A percentile compares a stretch with the other conserved stretches of the same genome.
Conservation (phyloP, 768 basidiomycete species). For the Arthromyces matolae region DNA sequence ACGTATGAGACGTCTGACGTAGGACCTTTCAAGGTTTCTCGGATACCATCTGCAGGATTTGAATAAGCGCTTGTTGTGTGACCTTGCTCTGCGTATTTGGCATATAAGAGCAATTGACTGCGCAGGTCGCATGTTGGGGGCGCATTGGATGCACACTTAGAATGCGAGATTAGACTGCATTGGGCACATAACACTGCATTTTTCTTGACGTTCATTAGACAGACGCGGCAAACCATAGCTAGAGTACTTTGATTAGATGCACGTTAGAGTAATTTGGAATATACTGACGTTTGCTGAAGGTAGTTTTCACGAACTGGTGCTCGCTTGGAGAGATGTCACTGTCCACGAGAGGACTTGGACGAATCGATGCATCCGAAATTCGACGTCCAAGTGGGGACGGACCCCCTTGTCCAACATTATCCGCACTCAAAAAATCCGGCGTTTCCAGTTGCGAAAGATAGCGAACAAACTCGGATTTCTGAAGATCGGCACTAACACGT, state of each 20-base stretch:
- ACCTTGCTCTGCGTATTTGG: slow-evolving; percentile 72
- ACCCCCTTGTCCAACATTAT: slow-evolving; percentile 26
- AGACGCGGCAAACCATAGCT: slow-evolving; percentile 90
- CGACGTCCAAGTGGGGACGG: slow-evolving; percentile 36
- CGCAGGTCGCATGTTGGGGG: slow-evolving; percentile 81
- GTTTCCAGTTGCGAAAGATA: slow-evolving; percentile 47
- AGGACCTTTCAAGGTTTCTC: slow-evolving; percentile 39
- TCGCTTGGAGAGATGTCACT: slow-evolving; percentile 60
- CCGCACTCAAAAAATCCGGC: slow-evolving; percentile 38
- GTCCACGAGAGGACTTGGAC: slow-evolving; percentile 30
- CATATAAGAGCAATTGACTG: slow-evolving; percentile 73
- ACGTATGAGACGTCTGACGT: slow-evolving; percentile 57
- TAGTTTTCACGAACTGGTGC: slow-evolving; percentile 88
- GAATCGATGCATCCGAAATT: slow-evolving; percentile 36
- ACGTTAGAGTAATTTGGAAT: slow-evolving; percentile 5
- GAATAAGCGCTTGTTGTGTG: slow-evolving; percentile 50
- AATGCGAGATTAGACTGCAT: slow-evolving; percentile 87
- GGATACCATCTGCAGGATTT: slow-evolving; percentile 46
- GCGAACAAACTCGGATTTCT: slow-evolving; percentile 63
- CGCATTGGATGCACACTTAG: slow-evolving; percentile 68
- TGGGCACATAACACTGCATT: slow-evolving; percentile 83
- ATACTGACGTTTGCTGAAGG: slow-evolving; percentile 84
- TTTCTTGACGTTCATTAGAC: slow-evolving; percentile 76
- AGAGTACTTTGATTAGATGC: slow-evolving; percentile 4
- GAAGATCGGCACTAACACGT: slow-evolving; percentile 82